Conservation (phyloP, 495 filamentous ascomycete genomes). For the Penicillium canescens region DNA sequence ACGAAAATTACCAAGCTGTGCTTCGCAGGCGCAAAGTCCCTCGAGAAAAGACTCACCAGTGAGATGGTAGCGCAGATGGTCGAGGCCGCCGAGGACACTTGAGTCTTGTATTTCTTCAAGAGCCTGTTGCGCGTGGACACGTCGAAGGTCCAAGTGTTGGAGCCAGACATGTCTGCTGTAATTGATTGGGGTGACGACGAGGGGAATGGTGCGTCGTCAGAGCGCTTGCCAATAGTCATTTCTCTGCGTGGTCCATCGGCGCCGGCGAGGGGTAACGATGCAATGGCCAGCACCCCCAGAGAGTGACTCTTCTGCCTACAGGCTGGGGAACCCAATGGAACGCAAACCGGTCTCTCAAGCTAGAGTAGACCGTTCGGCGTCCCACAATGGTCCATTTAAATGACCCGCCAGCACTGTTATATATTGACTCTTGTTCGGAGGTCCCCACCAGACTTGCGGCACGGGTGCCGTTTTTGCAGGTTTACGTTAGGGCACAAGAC, state of each 20-base stretch:
- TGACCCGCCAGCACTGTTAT: constrained; percentile 15
- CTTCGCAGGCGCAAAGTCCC: not conserved
- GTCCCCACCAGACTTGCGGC: not conserved
- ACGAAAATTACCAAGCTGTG: not conserved
- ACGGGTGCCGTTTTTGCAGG: not conserved
- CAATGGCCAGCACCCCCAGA: constrained; percentile 5
- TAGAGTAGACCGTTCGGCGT: constrained; percentile 53
- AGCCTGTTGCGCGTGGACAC: constrained; percentile 40
- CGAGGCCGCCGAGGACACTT: constrained; percentile 45
- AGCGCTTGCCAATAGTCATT: constrained; percentile 45
- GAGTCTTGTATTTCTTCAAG: constrained; percentile 48
- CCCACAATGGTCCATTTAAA: constrained; percentile 50
- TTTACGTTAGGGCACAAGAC: not conserved
- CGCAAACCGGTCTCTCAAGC: constrained; percentile 53
- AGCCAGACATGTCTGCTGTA: constrained; percentile 35
- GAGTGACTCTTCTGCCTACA: constrained; percentile 14
- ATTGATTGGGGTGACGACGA: constrained; percentile 28
- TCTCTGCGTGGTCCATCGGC: constrained; percentile 37
- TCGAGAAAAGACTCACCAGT: constrained; percentile 34
- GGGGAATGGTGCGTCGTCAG: constrained; percentile 46
- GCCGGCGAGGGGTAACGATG: constrained; percentile 4
- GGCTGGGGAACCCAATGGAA: constrained; percentile 55
- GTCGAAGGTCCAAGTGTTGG: constrained; percentile 41
- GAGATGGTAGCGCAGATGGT: constrained; percentile 46
- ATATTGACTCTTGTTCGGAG: not conserved